Conservation (phyloP, 176 grass and related monocot genomes). For the Zea luxurians region DNA sequence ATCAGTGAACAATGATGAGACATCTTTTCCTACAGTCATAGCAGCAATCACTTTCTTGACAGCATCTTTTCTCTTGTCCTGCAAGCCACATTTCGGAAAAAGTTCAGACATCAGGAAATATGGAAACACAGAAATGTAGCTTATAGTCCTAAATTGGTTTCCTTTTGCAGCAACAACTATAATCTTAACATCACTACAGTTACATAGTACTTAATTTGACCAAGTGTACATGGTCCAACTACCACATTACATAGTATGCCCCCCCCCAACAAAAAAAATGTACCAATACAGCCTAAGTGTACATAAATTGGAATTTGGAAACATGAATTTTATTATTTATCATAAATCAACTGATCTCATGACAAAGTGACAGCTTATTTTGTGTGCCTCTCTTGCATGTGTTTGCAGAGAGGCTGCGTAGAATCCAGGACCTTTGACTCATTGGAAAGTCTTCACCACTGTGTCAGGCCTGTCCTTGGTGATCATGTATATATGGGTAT, state of each 20-base stretch:
- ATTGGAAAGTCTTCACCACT: too few species aligned
- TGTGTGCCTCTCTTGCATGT: not conserved
- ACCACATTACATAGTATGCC: not conserved
- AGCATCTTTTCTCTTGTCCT: conserved; percentile 99
- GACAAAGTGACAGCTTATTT: not conserved
- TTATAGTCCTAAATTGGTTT: conserved; percentile 4
- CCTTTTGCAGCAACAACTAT: not conserved
- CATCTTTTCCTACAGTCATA: conserved; percentile 99
- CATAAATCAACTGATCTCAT: not conserved
- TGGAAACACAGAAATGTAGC: conserved; percentile 6
- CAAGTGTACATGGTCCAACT: conserved; percentile 4
- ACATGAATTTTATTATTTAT: not conserved
- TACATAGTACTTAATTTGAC: not conserved
- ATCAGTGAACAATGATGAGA: conserved; percentile 95
- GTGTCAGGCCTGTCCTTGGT: too few species aligned
- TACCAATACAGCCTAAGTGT: not conserved
- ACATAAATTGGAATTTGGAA: not conserved
- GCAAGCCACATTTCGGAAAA: conserved; percentile 35
- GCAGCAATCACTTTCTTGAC: conserved; percentile 99
- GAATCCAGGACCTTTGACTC: too few species aligned
- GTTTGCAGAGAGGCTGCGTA: not conserved
- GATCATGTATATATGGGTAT: not conserved
- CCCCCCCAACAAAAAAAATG: not conserved
- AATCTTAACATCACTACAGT: not conserved
- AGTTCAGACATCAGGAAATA: conserved; percentile 3